Evolutionary conservation across 371 early-diverging fungal species (phyloP), one percentile per base, ranked within the genome.

Genomic region (Syncephalastrum contaminatum): DNA sequence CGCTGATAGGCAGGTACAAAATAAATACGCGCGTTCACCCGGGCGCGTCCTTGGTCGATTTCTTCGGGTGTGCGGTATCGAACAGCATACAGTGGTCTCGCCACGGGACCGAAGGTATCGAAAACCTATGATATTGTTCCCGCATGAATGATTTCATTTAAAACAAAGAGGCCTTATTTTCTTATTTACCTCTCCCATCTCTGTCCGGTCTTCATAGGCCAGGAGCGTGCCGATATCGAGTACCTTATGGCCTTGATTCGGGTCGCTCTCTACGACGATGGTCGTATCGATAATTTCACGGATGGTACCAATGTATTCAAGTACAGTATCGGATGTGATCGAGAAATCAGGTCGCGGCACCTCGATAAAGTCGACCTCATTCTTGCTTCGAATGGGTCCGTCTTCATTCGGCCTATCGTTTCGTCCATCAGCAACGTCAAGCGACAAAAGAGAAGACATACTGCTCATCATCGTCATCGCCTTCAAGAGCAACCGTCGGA

Each of bases 71-170:
- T 63, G 53, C 86, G 84, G 72, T 90, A 93, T 14, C 91, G 73
- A 2, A 98, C 80, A 5, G 88, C 82, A 63, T 96, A 97, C 51
- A 89, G 68, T 3, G 98, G 98, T 24, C 81, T 68, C 1, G 73
- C 59, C 2, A 98, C 88, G 4, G 96, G 96, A 2, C 98, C 98
- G 81, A 98, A 94, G 0, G 94, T 94, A 53, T 98, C 98, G 69
- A 88, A 94, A 1, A 95, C 81, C 81, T 83, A 56, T 1, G 40
- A 42, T 3, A 41, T 30, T 10, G 10, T 42, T 40, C 40, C 40
- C n/a, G 14, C 12, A 49, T 27, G 14, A 20, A 27, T 45, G 25
- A 54, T 54, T 3, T 19, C 6, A 36, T 4, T 21, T 16, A 25
- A 25, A 30, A 30, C 36, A 30, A 8, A 24, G 36, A 18, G 2